These are phyloP conservation scores for Aleurites moluccanus DNA, from an alignment of 441 rosid genomes.

Conservation along the genomic window DNA sequence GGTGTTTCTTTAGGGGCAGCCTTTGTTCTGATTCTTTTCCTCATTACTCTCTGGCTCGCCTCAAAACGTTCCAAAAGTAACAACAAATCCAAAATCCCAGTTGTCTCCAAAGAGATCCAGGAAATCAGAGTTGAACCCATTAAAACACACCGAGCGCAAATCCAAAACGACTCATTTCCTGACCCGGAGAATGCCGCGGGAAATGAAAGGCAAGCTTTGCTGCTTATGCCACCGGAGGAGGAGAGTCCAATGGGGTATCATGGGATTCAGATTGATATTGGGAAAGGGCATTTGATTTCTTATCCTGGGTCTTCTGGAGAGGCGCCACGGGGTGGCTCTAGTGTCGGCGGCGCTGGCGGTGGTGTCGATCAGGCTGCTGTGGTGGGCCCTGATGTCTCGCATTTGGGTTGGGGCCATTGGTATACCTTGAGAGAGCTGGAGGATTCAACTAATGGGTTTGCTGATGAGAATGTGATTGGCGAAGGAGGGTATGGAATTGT, in stretches of 20 bases:
- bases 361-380: slow-evolving; percentile 48
- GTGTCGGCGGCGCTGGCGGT: slow-evolving; percentile 28
- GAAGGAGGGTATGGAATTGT: slow-evolving; percentile 85
- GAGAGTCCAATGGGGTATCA: slow-evolving; percentile 35
- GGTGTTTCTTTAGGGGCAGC: slow-evolving; percentile 80
- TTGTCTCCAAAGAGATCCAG: slow-evolving; percentile 57
- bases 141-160: slow-evolving; percentile 15
- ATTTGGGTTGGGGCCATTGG: slow-evolving; percentile 91
- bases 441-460: slow-evolving; percentile 54
- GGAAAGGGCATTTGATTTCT: slow-evolving; percentile 44
- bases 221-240: slow-evolving; percentile 42
- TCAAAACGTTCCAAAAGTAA: slow-evolving; percentile 43
- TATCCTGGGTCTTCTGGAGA: slow-evolving; percentile 35
- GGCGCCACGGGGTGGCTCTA: slow-evolving; percentile 18
- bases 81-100: slow-evolving; percentile 40
- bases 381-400: slow-evolving; percentile 56
- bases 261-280: slow-evolving; percentile 49
- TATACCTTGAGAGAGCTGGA: slow-evolving; percentile 80
- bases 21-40: slow-evolving; percentile 69
- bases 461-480: slow-evolving; percentile 66
- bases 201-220: slow-evolving; percentile 29
- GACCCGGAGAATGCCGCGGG: slow-evolving; percentile 29
- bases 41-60: slow-evolving; percentile 81
- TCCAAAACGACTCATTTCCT: slow-evolving; percentile 23
- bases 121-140: slow-evolving; percentile 43